A percentile compares a stretch with the other conserved stretches of the same genome.
phyloP scores from a whole-genome alignment of 169 alveolate genomes.

The Eimeria acervulina region DNA sequence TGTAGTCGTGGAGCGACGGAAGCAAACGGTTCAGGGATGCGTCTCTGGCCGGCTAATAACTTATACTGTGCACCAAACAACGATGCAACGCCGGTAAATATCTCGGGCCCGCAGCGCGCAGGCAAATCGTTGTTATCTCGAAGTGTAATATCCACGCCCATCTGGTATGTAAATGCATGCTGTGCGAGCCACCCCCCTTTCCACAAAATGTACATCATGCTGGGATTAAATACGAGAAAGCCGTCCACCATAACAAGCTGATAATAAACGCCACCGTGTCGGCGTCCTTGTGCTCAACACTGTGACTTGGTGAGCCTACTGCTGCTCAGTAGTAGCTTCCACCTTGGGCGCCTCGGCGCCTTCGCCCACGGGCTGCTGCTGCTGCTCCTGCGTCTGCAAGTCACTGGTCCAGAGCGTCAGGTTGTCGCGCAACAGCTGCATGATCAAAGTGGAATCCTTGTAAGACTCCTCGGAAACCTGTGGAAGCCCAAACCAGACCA shows the following conservation, averaged over 20 bases:
- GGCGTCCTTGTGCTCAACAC: constrained; percentile 39
- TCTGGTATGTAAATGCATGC: constrained; percentile 36
- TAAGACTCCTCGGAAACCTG: constrained; percentile 94
- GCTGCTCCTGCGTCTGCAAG: constrained; percentile 84
- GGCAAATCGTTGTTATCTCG: constrained; percentile 50
- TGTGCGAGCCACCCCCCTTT: constrained; percentile 60
- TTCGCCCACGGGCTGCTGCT: constrained; percentile 81
- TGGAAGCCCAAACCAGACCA: neutral
- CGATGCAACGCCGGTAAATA: constrained; percentile 62
- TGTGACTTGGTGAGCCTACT: constrained; percentile 72
- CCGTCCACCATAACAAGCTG: constrained; percentile 46
- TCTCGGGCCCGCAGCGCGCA: constrained; percentile 64
- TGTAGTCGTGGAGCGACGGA: constrained; percentile 58
- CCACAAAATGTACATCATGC: constrained; percentile 69
- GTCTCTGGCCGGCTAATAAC: constrained; percentile 59
- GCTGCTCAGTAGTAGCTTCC: constrained; percentile 79
- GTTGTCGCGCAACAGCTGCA: constrained; percentile 97
- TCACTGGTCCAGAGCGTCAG: constrained; percentile 97
- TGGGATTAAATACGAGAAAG: constrained; percentile 12
- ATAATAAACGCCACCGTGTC: constrained; percentile 52
- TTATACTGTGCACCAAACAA: constrained; percentile 67
- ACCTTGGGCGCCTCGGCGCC: constrained; percentile 76
- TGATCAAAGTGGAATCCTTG: constrained; percentile 96
- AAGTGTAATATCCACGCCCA: constrained; percentile 61
- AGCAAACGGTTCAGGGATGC: constrained; percentile 61